Evolutionary conservation across 2,329 filamentous ascomycete genomes (phyloP).

Genomic region (Alternaria ventricosa): DNA sequence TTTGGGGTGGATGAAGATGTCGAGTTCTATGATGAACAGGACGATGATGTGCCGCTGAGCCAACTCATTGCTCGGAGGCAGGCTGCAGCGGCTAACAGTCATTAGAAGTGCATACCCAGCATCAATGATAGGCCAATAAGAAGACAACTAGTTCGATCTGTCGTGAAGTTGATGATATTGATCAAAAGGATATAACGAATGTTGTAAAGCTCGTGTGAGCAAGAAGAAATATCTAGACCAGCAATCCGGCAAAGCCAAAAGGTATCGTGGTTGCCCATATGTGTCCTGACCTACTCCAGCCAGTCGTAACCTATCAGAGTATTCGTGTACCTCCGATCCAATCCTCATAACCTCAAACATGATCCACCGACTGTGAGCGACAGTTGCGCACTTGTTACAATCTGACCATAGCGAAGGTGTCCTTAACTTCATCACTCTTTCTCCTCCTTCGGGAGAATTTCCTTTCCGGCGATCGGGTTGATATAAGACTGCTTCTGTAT

Average conservation of each 20-base stretch:
- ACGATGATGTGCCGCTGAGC: constrained; percentile 72
- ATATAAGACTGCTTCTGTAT: constrained; percentile 11
- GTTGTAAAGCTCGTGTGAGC: constrained; percentile 23
- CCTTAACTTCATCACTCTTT: constrained; percentile 1
- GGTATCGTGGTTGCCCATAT: constrained; percentile 12
- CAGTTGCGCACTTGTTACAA: constrained; percentile 18
- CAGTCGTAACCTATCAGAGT: constrained; percentile 6
- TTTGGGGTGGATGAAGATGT: constrained; percentile 81
- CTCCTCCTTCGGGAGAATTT: background rate
- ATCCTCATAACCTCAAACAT: background rate
- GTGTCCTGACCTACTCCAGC: constrained; percentile 7
- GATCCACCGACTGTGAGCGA: constrained; percentile 6
- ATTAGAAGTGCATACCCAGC: background rate
- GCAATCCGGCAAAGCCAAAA: constrained; percentile 21
- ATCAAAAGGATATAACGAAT: constrained; percentile 11
- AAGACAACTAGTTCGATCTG: background rate
- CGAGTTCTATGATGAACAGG: constrained; percentile 69
- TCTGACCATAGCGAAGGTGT: constrained; percentile 22
- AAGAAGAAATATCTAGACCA: constrained; percentile 31
- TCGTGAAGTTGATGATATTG: background rate
- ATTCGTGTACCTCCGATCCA: constrained; percentile 1
- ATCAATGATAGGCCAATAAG: background rate
- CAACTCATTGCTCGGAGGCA: constrained; percentile 61
- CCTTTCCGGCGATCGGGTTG: constrained; percentile 27
- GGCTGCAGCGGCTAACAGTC: constrained; percentile 7